Base-by-base conservation (phyloP, 129 eudicot species). In the Saussurea involucrata region DNA sequence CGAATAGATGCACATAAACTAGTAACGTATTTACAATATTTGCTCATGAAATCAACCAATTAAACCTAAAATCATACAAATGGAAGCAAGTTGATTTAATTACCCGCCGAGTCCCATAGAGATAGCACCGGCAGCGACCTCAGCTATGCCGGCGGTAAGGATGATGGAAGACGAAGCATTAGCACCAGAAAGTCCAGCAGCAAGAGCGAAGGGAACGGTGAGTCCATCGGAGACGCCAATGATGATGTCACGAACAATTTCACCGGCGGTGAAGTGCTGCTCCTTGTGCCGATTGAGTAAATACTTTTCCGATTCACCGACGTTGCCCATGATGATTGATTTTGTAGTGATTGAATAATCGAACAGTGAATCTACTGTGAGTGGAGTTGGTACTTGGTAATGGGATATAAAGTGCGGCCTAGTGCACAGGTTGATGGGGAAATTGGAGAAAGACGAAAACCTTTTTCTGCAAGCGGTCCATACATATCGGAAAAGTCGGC, bases 81-180 rank as follows among this genome's bases (percentile, higher is more conserved):
- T 2, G 40, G 28, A 61, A 73, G 2, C 22, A 7, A 32, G 29
- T n/a, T 22, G 44, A 18, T 0, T 29, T n/a, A n/a, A n/a, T n/a
- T 87, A 93, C 98, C 98, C 98, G 77, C 98, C 98, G 74, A 93
- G 98, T 31, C 98, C 98, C 98, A 93, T 93, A 34, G 98, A 87
- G 71, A 94, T 91, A 64, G 98, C 97, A 66, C 97, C 98, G 68
- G 98, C 98, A 24, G 96, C 98, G 21, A 94, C 96, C 79, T 94
- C 98, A 2, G 98, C 98, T 12, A 94, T 82, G 31, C 98, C 98
- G 74, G 98, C 98, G 21, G 98, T 93, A 72, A 93, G 90, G 37
- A 93, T 82, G 67, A 93, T 87, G 33, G 96, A 81, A 13, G 97
- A 93, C 6, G 98, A 85, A 13, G 95, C 98, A 63, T 93, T 90